Base-by-base conservation (phyloP, 768 basidiomycete genomes). In the Rubroboletus satanas region DNA sequence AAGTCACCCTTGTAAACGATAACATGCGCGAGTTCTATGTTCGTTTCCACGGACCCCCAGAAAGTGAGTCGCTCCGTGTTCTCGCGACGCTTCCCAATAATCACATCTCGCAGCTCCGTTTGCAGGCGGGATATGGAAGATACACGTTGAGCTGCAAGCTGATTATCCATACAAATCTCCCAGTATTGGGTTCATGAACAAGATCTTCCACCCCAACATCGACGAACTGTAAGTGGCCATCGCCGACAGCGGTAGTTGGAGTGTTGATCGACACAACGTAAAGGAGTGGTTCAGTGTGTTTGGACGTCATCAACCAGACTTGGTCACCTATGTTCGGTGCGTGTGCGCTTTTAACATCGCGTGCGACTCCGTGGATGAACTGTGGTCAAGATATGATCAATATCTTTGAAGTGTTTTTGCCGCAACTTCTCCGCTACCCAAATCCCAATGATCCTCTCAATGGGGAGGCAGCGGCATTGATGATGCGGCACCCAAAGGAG, bases 261-360 rank as follows among this genome's bases (percentile, higher is more conserved):
- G 51, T 58, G 56, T 52, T 61, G 28, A 58, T 44, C 32, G 28
- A 44, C 48, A 41, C 49, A 38, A 37, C 35, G 28, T 56, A 31
- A 69, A 96, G 94, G 67, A 97, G 94, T 68, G 96, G 96, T 41
- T 98, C 95, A 6, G 96, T 99, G 49, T 99, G 97, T 72, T 77
- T 99, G 59, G 97, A 98, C 72, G 97, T 98, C 39, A 98, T 98
- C 71, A 98, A 98, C 70, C 95, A 98, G 76, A 97, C 96, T 15
- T 99, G 97, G 97, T 98, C 97, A 39, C 97, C 97, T 2, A 98
- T 99, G 97, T 99, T 97, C 69, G 94, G 94, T 95, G 69, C 69
- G 88, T 77, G 46, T 47, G 45, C 33, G 12, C 44, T 43, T 31
- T 49, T 5, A 26, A 35, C 4, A n/a, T 54, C 44, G n/a, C 11